phyloP scores from a whole-genome alignment of 2,329 filamentous ascomycete species.

The Ophiostoma novo-ulmi region DNA sequence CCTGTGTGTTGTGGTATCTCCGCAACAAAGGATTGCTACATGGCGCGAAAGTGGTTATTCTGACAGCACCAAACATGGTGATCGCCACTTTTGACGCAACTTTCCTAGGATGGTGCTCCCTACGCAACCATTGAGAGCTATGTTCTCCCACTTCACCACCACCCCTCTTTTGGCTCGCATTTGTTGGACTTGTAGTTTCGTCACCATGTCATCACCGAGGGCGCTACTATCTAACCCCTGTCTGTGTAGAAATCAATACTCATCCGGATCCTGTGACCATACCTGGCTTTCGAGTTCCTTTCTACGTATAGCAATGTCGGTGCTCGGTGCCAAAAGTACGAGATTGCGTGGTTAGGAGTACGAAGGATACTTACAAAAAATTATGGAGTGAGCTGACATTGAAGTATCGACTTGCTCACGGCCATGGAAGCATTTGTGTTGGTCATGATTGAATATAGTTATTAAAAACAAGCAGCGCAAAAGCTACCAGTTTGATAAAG shows the following conservation, averaged over 20 bases:
- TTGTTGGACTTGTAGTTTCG: no score
- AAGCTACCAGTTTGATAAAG: not conserved
- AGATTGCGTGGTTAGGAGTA: not conserved
- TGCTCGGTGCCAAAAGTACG: not conserved
- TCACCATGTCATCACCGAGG: not conserved
- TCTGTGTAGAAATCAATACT: not conserved
- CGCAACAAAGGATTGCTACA: slow-evolving; percentile 4
- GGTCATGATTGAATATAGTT: not conserved
- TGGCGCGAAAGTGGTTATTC: not conserved
- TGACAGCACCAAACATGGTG: not conserved
- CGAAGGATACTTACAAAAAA: not conserved
- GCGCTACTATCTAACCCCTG: not conserved
- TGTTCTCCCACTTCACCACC: not conserved
- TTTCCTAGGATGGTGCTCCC: not conserved
- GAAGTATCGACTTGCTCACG: not conserved
- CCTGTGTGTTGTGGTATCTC: not conserved
- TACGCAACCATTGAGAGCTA: not conserved
- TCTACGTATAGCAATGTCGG: not conserved
- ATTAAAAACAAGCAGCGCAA: not conserved
- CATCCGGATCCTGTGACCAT: slow-evolving; percentile 1
- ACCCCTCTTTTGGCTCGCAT: not conserved
- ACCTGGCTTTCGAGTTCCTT: not conserved
- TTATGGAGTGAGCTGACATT: not conserved
- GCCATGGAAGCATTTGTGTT: not conserved
- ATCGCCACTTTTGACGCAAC: slow-evolving; percentile 7